A percentile compares a stretch with the other conserved stretches of the same genome.
Evolutionary conservation across 805 yeast genomes (phyloP).

Genomic region (Metschnikowia kofuensis): DNA sequence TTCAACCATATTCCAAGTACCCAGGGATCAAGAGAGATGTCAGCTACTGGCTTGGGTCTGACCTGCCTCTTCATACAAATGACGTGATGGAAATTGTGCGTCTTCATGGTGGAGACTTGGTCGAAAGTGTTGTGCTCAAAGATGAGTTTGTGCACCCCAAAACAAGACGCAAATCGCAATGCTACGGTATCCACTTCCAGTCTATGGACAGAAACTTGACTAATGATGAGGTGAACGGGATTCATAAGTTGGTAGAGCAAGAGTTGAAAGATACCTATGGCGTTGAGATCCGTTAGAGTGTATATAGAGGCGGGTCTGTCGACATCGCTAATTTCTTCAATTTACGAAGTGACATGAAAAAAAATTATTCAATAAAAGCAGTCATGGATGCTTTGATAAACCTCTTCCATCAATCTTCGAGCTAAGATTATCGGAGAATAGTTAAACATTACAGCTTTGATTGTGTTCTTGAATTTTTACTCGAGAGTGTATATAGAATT

Average conservation of each 20-base stretch:
- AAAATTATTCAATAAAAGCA: too few species aligned
- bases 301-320: background rate
- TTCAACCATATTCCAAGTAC: constrained; percentile 85
- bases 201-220: constrained; percentile 93
- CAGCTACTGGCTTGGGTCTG: constrained; percentile 81
- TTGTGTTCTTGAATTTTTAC: background rate
- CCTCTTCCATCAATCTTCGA: too few species aligned
- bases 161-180: constrained; percentile 69
- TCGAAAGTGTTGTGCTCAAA: constrained; percentile 75
- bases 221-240: constrained; percentile 73
- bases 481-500: background rate
- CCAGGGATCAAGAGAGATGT: constrained; percentile 87
- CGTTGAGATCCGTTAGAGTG: constrained; percentile 50
- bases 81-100: constrained; percentile 94
- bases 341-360: too few species aligned
- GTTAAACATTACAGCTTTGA: background rate
- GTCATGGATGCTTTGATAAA: too few species aligned
- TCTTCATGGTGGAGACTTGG: constrained; percentile 78
- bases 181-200: constrained; percentile 90
- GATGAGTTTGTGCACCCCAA: constrained; percentile 89
- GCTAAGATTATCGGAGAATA: background rate
- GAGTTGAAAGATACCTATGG: constrained; percentile 51
- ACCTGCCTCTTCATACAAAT: constrained; percentile 62
- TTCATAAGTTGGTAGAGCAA: constrained; percentile 64
- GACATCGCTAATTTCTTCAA: too few species aligned